Evolutionary conservation across 768 basidiomycete genomes (phyloP), one percentile per base, ranked within the genome.

Genomic region (Trametes punicea): DNA sequence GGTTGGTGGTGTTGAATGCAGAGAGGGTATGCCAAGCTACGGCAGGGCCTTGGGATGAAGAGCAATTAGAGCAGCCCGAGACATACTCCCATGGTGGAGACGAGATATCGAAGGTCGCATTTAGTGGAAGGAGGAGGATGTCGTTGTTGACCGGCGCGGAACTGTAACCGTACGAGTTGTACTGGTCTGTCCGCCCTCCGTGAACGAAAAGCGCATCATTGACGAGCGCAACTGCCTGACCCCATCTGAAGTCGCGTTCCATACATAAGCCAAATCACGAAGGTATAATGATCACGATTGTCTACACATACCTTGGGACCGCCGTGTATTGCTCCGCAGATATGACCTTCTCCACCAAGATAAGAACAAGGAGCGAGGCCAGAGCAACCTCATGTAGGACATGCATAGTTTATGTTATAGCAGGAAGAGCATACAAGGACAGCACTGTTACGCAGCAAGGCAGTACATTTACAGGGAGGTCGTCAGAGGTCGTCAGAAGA

Each of bases 1-100:
- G 59, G 21, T 76, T 59, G 7, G 81, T 72, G 15, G 75, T 70
- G 51, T 81, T 80, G 71, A 81, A 79, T 4, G 85, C 81, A 15
- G 88, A 86, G 39, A 94, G 72, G 1, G 88, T 83, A 67, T 93
- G 88, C 88, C 90, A 94, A 10, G 88, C 82, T 10, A 93, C 74
- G 7, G 81, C 70, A 21, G 89, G 90, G 0, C 81, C 81, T 52
- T 80, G 77, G 0, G 77, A 71, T 4, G 75, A 65, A 6, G 75
- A 68, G 4, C 73, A 68, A 58, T 80, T 78, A 2, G 71, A 64
- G 29, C 78, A 74, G 53, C 74, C 75, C 48, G 75, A 75, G 51
- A 88, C 60, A 48, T 85, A 77, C 33, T 77, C 62, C 87, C 89
- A 93, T 13, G 90, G 87, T 0, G 90, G 84, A 1, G 77, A 79